Evolutionary conservation across 495 filamentous ascomycete species (phyloP).

Genomic region (Aspergillus leporis): DNA sequence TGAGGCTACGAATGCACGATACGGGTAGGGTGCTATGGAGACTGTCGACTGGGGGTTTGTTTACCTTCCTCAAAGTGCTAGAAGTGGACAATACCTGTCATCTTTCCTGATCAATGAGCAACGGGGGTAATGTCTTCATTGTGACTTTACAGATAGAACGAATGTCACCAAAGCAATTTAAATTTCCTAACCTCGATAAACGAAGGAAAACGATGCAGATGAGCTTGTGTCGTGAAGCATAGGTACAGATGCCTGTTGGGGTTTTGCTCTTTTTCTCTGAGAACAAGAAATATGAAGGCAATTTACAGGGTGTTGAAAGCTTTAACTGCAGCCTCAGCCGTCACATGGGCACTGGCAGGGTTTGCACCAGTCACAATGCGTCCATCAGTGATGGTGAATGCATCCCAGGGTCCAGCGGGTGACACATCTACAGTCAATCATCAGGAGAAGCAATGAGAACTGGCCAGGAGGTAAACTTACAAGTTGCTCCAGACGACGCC

Average conservation of each 20-base stretch:
- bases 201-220: too few species aligned
- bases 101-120: too few species aligned
- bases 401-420: slow-evolving; percentile 45
- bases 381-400: slow-evolving; percentile 50
- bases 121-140: too few species aligned
- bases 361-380: slow-evolving; percentile 72
- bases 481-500: slow-evolving; percentile 34
- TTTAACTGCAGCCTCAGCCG: slow-evolving; percentile 43
- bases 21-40: slow-evolving; percentile 37
- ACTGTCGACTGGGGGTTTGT: background rate
- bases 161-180: too few species aligned
- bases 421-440: slow-evolving; percentile 32
- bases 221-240: too few species aligned
- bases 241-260: too few species aligned
- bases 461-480: slow-evolving; percentile 26
- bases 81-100: too few species aligned
- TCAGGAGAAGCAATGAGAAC: background rate
- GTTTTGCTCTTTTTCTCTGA: background rate
- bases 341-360: slow-evolving; percentile 58
- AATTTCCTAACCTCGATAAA: too few species aligned
- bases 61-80: background rate
- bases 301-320: slow-evolving; percentile 41
- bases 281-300: background rate
- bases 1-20: slow-evolving; percentile 38
- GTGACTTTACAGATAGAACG: too few species aligned